A percentile compares a stretch with the other conserved stretches of the same genome.
Conservation (phyloP, 2,329 filamentous ascomycete species). For the Monosporascus sp. region DNA sequence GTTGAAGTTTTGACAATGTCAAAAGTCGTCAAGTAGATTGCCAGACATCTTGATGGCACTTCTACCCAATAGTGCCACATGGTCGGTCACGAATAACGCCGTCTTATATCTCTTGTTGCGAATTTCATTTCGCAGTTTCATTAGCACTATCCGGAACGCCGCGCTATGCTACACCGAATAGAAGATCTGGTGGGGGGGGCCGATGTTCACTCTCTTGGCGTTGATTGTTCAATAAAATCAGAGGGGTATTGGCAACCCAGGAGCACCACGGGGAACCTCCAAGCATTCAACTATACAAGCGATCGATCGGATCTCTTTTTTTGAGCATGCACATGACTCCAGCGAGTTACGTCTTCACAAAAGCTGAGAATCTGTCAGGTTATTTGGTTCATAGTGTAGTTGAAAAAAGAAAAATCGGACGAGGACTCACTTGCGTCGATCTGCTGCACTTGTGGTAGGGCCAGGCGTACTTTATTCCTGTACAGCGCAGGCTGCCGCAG, state of each 20-base stretch:
- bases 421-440: slow-evolving; percentile 89
- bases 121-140: background rate
- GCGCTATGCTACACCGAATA: background rate
- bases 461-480: slow-evolving; percentile 85
- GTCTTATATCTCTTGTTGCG: background rate
- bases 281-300: background rate
- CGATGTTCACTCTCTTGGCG: background rate
- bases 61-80: too few species aligned
- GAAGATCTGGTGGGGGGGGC: background rate
- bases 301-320: too few species aligned
- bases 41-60: too few species aligned
- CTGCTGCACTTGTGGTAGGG: slow-evolving; percentile 81
- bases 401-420: background rate
- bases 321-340: background rate
- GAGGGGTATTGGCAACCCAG: too few species aligned
- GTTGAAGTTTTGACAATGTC: too few species aligned
- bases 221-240: too few species aligned
- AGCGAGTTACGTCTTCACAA: slow-evolving; percentile 13
- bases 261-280: background rate
- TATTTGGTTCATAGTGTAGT: background rate
- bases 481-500: slow-evolving; percentile 75
- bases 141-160: background rate
- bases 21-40: too few species aligned
- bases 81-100: too few species aligned
- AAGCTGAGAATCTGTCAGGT: slow-evolving; percentile 10